phyloP scores from a whole-genome alignment of 2,329 filamentous ascomycete genomes.

The Aspergillus alliaceus region DNA sequence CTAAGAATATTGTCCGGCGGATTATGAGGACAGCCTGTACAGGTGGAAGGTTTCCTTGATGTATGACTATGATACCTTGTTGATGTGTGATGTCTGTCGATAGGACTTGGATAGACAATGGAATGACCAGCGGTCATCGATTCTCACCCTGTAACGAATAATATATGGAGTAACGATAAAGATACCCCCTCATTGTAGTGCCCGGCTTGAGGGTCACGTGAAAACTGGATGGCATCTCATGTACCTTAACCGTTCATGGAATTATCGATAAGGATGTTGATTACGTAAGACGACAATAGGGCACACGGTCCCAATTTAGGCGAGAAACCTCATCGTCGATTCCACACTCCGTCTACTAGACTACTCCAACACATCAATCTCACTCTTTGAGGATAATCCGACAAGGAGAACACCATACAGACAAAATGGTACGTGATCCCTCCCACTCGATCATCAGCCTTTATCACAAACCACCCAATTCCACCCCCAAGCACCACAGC shows the following conservation, averaged over 20 bases:
- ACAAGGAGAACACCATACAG: constrained; percentile 39
- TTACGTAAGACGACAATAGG: constrained; percentile 15
- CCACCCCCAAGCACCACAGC: background rate
- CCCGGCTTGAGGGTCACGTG: background rate
- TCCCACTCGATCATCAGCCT: background rate
- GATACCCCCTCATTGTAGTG: background rate
- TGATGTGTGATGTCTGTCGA: constrained; percentile 24
- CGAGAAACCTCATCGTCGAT: constrained; percentile 24
- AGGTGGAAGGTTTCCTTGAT: constrained; percentile 34
- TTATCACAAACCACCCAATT: background rate
- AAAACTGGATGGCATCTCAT: background rate
- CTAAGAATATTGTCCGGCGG: constrained; percentile 11
- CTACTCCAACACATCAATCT: constrained; percentile 23
- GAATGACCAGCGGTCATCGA: background rate
- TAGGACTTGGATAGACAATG: constrained; percentile 17
- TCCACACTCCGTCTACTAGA: constrained; percentile 25
- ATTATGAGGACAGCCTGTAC: constrained; percentile 22
- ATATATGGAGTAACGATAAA: background rate
- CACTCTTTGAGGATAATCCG: constrained; percentile 57
- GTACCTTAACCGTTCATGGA: too few species aligned
- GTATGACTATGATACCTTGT: constrained; percentile 47
- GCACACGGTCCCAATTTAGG: constrained; percentile 23
- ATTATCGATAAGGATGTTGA: background rate
- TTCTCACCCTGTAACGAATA: background rate
- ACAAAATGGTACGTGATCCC: constrained; percentile 46